A percentile compares a stretch with the other conserved stretches of the same genome.
Evolutionary conservation across 768 basidiomycete genomes (phyloP).

Genomic region (Amanita jacksonii): DNA sequence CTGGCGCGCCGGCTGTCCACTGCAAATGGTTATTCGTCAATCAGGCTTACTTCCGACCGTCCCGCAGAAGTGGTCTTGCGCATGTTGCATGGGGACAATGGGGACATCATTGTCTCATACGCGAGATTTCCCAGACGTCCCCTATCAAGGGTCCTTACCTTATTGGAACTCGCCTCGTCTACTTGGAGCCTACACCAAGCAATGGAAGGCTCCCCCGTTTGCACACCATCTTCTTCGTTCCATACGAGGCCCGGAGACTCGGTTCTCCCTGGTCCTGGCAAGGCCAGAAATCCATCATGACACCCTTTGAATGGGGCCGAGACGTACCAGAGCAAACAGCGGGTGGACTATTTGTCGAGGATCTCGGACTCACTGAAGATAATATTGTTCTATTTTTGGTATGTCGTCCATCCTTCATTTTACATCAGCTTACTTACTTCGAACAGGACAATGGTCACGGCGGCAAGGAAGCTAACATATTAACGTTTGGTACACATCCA

Average conservation of each 20-base stretch:
- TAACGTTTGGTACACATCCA: slow-evolving; percentile 32
- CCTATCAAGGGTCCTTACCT: slow-evolving; percentile 30
- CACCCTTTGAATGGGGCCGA: slow-evolving; percentile 33
- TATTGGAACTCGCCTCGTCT: slow-evolving; percentile 38
- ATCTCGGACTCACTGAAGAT: slow-evolving; percentile 49
- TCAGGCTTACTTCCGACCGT: slow-evolving; percentile 40
- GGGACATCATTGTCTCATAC: slow-evolving; percentile 41
- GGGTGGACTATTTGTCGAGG: slow-evolving; percentile 36
- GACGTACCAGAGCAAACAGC: slow-evolving; percentile 35
- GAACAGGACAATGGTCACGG: slow-evolving; percentile 29
- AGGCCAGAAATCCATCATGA: slow-evolving; percentile 30
- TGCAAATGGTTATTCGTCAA: slow-evolving; percentile 45
- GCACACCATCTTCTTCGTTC: slow-evolving; percentile 35
- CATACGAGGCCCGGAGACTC: slow-evolving; percentile 27
- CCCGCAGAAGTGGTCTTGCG: slow-evolving; percentile 32
- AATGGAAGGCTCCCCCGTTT: slow-evolving; percentile 21
- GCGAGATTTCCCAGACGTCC: slow-evolving; percentile 24
- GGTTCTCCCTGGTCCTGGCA: slow-evolving; percentile 30
- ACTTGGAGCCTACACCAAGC: slow-evolving; percentile 26
- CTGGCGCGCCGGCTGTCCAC: slow-evolving; percentile 19
- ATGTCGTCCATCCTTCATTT: slow-evolving; percentile 14
- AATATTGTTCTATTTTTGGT: slow-evolving; percentile 50
- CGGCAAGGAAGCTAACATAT: slow-evolving; percentile 31
- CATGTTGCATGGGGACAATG: slow-evolving; percentile 47
- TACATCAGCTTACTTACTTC: not conserved